These are phyloP conservation scores for Trichocomaceae sp. DNA, from an alignment of 2,329 filamentous ascomycete genomes.

Conservation along the genomic window DNA sequence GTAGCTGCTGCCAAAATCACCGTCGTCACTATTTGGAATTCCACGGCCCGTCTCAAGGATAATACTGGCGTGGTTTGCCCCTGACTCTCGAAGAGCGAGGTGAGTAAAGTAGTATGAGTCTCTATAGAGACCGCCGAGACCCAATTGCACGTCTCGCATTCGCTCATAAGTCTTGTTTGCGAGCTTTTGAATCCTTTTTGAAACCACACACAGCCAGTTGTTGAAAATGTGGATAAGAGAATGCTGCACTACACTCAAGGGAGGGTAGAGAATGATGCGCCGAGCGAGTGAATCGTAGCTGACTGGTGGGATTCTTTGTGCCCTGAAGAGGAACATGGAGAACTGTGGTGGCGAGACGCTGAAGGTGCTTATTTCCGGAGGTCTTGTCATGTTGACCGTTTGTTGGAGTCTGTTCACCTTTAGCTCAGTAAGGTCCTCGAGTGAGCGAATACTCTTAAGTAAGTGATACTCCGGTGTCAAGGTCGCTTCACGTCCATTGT, in stretches of 20 bases:
- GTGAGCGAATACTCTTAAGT: neutral
- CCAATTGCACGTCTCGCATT: neutral
- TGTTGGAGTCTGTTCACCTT: neutral
- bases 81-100: neutral
- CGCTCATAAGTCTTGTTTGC: neutral
- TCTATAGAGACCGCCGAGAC: neutral
- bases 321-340: neutral
- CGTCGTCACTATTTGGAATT: neutral
- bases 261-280: neutral
- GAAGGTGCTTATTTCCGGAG: neutral
- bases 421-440: neutral
- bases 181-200: neutral
- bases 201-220: neutral
- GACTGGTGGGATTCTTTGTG: neutral
- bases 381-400: neutral
- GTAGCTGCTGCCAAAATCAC: neutral
- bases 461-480: neutral
- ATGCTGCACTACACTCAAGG: neutral
- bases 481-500: neutral
- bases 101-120: slow-evolving; percentile 3
- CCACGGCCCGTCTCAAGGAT: neutral
- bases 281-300: neutral
- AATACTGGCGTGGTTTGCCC: neutral
- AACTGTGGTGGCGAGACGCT: neutral
- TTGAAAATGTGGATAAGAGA: neutral